These are phyloP conservation scores for Corylus avellana DNA, from an alignment of 306 rosid species.

Conservation along the genomic window DNA sequence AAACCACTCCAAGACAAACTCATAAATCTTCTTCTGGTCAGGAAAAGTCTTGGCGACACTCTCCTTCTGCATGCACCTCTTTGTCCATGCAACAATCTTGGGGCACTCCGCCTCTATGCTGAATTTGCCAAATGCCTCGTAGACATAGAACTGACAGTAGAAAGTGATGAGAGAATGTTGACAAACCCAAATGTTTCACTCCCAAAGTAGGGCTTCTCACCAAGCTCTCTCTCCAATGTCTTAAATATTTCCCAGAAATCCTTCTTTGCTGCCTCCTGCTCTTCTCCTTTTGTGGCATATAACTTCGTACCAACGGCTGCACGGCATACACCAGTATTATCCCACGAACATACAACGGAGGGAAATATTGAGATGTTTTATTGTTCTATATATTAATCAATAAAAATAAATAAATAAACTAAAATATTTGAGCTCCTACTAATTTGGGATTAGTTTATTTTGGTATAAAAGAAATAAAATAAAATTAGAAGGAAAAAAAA, in stretches of 20 bases:
- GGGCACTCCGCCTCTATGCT: conserved; percentile 37
- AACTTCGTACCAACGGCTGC: too few relatives aligned
- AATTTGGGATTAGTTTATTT: too few relatives aligned
- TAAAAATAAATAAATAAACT: too few relatives aligned
- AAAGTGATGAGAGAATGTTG: conserved; percentile 29
- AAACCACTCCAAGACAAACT: neutral
- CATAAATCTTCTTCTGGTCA: conserved; percentile 18
- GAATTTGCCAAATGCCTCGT: conserved; percentile 9
- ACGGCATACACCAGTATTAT: too few relatives aligned
- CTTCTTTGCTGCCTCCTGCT: conserved; percentile 31
- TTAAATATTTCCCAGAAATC: too few relatives aligned
- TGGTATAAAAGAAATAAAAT: too few relatives aligned
- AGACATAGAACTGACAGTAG: conserved; percentile 28
- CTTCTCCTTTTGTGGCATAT: conserved; percentile 25
- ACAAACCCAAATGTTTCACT: conserved; percentile 24
- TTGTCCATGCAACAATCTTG: conserved; percentile 38
- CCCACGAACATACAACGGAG: too few relatives aligned
- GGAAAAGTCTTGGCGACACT: conserved; percentile 34
- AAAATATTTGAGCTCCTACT: too few relatives aligned
- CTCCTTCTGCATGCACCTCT: conserved; percentile 35
- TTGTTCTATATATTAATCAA: too few relatives aligned
- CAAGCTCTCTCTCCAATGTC: conserved; percentile 32
- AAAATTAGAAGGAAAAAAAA: neutral
- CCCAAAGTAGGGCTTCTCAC: conserved; percentile 29
- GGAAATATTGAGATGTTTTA: too few relatives aligned